phyloP scores from a whole-genome alignment of 805 yeast species.

The Wickerhamiella cacticola region DNA sequence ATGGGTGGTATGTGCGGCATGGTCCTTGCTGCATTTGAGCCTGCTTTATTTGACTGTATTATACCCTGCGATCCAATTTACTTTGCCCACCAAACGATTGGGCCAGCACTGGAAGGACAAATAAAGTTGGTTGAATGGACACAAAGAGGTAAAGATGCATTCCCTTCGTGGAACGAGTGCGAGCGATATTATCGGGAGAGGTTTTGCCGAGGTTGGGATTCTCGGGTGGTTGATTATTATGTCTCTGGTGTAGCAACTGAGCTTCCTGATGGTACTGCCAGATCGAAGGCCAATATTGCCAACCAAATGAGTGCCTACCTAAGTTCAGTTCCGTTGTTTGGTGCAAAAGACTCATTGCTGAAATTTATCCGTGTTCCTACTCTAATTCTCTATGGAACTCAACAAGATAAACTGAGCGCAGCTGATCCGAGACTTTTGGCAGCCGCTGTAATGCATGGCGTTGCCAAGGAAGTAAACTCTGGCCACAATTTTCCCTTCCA shows the following conservation, averaged over 20 bases:
- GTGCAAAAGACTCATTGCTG: slow-evolving; percentile 24
- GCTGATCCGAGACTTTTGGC: not conserved
- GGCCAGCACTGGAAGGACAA: not conserved
- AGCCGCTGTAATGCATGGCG: slow-evolving; percentile 18
- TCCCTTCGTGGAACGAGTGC: slow-evolving; percentile 36
- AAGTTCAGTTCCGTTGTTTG: not conserved
- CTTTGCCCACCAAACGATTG: slow-evolving; percentile 21
- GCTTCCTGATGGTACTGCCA: slow-evolving; percentile 29
- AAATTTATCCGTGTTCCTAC: slow-evolving; percentile 29
- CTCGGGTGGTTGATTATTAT: slow-evolving; percentile 35
- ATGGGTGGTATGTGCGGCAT: slow-evolving; percentile 54
- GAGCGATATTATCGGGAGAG: slow-evolving; percentile 32
- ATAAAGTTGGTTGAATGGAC: not conserved
- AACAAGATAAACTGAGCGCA: slow-evolving; percentile 27
- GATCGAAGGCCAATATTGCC: slow-evolving; percentile 32
- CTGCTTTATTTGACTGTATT: slow-evolving; percentile 41
- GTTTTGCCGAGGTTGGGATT: slow-evolving; percentile 36
- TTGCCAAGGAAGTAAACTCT: slow-evolving; percentile 32
- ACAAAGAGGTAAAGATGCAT: slow-evolving; percentile 27
- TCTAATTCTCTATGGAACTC: slow-evolving; percentile 27
- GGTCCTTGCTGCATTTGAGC: slow-evolving; percentile 39
- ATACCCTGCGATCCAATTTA: slow-evolving; percentile 49
- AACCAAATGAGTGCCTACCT: slow-evolving; percentile 42
- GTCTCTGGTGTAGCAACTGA: slow-evolving; percentile 30
- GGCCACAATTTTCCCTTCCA: slow-evolving; percentile 46